A percentile compares a stretch with the other conserved stretches of the same genome.
Conservation (phyloP, 2,329 filamentous ascomycete genomes). For the Xylaria sp. region DNA sequence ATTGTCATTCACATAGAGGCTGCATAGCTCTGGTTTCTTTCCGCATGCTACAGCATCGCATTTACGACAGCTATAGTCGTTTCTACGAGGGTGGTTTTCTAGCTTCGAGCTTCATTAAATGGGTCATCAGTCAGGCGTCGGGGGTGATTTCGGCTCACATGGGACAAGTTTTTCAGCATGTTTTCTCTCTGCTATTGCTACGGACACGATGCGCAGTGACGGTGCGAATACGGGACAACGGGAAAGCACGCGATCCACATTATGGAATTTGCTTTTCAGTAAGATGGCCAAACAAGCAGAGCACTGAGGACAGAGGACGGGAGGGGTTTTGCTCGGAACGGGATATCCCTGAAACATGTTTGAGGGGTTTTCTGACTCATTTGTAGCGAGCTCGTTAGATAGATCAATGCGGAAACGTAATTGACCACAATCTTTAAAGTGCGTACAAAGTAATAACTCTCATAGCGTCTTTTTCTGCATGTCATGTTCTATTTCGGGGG, state of each 20-base stretch:
- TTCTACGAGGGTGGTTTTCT: not conserved
- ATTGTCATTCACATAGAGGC: slow-evolving; percentile 15
- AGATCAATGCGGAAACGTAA: slow-evolving; percentile 23
- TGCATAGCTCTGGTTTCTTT: slow-evolving; percentile 6
- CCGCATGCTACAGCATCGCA: slow-evolving; percentile 3
- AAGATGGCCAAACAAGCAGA: not conserved
- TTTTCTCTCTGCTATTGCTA: not conserved
- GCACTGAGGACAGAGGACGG: not conserved
- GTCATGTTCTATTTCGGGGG: no score
- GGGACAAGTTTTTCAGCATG: slow-evolving; percentile 2
- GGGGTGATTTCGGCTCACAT: not conserved
- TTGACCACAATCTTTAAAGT: slow-evolving; percentile 14
- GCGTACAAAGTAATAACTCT: not conserved
- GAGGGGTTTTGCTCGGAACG: not conserved
- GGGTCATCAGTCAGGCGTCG: slow-evolving; percentile 10
- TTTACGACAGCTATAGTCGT: slow-evolving; percentile 1
- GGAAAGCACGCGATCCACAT: not conserved
- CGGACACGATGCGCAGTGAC: not conserved
- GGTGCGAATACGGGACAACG: not conserved
- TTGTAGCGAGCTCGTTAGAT: slow-evolving; percentile 16
- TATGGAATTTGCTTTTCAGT: slow-evolving; percentile 3
- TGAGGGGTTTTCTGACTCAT: slow-evolving; percentile 3
- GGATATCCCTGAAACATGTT: slow-evolving; percentile 3
- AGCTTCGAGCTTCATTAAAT: slow-evolving; percentile 2
- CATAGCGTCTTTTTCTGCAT: not conserved